Evolutionary conservation across 345 rosid species (phyloP), one percentile per base, ranked within the genome.

Genomic region (Durio zibethinus): DNA sequence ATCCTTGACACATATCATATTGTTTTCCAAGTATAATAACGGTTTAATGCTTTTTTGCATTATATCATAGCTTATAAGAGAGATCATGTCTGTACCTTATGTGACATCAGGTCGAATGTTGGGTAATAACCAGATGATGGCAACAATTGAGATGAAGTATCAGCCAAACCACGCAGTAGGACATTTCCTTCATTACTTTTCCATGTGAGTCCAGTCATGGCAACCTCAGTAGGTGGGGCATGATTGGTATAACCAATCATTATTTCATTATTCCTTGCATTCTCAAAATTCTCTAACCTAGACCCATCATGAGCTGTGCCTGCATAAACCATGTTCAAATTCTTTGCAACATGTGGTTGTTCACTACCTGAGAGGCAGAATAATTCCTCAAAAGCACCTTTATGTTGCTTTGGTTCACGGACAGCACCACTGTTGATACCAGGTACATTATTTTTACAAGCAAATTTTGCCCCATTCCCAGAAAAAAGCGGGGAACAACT

Each of bases 71-170:
- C 63, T 60, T 29, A 45, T 57, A 66, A 76, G 48, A 56, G 43
- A 47, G 69, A 14, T 29, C 45, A 73, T 12, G 18, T 45, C 42
- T 75, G 14, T 84, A 84, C 92, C 92, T 86, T 86, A 77, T 82
- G 79, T 9, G 88, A 25, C 75, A 79, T 70, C 52, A 65, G 18
- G 23, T 76, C 84, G 70, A 78, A 84, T 45, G 85, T 14, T 15
- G 87, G 85, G 62, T 84, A 82, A 79, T 76, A 53, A 47, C 72
- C 76, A 40, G 87, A 73, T 66, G 87, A 75, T 64, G 78, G 87
- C 57, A 76, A 77, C 15, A 73, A 53, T 52, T 63, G 82, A 72
- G 83, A 78, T 63, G 88, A 78, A 21, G 80, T 77, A 80, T 81
- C 83, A 14, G 81, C 63, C 40, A 83, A 79, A 80, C 78, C 83